Percentiles rank a stretch among this genome's conserved stretches.
These are phyloP conservation scores for Trypethelium eluteriae DNA, from an alignment of 495 filamentous ascomycete species.

Conservation along the genomic window DNA sequence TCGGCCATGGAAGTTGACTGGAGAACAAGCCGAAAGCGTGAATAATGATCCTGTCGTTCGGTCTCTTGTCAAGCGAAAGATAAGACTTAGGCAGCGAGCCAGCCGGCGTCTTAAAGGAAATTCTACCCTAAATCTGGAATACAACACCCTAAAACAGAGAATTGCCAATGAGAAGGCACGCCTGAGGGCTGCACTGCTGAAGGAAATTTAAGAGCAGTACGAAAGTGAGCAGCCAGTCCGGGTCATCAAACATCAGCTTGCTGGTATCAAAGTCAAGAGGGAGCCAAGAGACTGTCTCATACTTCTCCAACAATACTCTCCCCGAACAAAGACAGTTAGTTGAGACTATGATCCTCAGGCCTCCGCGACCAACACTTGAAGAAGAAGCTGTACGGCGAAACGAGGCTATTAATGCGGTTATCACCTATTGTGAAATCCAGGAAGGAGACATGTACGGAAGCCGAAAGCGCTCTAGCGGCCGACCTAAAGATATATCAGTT, in stretches of 20 bases:
- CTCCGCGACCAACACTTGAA: conserved; percentile 16
- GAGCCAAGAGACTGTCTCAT: conserved; percentile 3
- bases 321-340: conserved; percentile 20
- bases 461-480: conserved; percentile 13
- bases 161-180: conserved; percentile 27
- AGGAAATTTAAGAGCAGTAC: conserved; percentile 25
- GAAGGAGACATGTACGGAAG: conserved; percentile 18
- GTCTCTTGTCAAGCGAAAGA: conserved; percentile 16
- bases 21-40: conserved; percentile 25
- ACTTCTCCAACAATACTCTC: conserved; percentile 13
- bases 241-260: conserved; percentile 31
- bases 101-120: conserved; percentile 22
- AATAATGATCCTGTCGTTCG: conserved; percentile 20
- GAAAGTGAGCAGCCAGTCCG: conserved; percentile 27
- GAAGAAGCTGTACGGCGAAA: conserved; percentile 20
- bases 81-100: conserved; percentile 17
- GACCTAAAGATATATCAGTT: background rate
- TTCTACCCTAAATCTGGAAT: conserved; percentile 10
- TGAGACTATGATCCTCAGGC: conserved; percentile 16
- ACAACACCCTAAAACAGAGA: conserved; percentile 15
- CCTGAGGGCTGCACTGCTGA: conserved; percentile 22
- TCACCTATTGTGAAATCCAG: conserved; percentile 20
- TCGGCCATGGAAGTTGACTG: conserved; percentile 26
- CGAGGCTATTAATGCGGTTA: conserved; percentile 21
- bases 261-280: conserved; percentile 18